Conservation (phyloP, 805 yeast genomes). For the Maudiozyma saulgeensis region DNA sequence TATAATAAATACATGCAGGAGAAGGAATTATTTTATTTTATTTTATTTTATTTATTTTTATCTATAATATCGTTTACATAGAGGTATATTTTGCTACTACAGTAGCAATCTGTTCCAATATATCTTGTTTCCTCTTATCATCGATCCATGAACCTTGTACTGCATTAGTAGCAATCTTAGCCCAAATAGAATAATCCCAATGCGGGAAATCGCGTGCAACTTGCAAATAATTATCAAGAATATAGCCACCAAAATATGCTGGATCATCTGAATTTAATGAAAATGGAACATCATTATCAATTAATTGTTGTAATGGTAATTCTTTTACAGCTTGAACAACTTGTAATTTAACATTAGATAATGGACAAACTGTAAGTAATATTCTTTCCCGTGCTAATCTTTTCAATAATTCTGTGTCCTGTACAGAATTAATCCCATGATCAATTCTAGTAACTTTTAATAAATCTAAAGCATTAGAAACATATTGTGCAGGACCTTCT, state of each 20-base stretch:
- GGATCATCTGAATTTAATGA: constrained; percentile 74
- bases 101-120: constrained; percentile 37
- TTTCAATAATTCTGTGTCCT: constrained; percentile 44
- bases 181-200: constrained; percentile 54
- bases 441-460: constrained; percentile 64
- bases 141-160: constrained; percentile 68
- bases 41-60: too few species aligned
- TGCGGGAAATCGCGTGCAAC: constrained; percentile 56
- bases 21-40: too few species aligned
- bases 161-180: constrained; percentile 50
- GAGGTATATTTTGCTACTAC: constrained; percentile 16
- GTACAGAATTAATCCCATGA: constrained; percentile 63
- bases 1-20: too few species aligned
- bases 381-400: constrained; percentile 47
- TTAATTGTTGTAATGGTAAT: constrained; percentile 52
- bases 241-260: constrained; percentile 79
- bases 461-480: constrained; percentile 46
- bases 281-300: constrained; percentile 58
- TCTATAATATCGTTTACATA: neutral
- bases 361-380: constrained; percentile 65
- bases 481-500: constrained; percentile 72
- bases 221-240: constrained; percentile 61
- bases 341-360: constrained; percentile 66
- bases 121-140: constrained; percentile 43
- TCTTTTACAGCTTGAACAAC: constrained; percentile 61